Percentiles rank a stretch among this genome's conserved stretches.
These are phyloP conservation scores for Kurtzmaniella fragi DNA, from an alignment of 805 yeast species.

Conservation along the genomic window DNA sequence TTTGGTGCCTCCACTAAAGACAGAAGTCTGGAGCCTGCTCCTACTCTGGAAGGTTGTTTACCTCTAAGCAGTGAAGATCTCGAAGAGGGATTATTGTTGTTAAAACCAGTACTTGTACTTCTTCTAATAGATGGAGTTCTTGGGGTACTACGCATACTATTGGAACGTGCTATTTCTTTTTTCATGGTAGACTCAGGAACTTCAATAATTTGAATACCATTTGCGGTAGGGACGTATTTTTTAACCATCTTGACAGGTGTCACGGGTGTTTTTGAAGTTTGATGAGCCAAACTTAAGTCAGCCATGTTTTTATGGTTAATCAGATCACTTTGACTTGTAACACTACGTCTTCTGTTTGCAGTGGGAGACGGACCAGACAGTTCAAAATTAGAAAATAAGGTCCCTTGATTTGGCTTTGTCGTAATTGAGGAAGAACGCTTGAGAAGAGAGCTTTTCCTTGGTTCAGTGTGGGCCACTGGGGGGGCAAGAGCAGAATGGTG, in stretches of 20 bases:
- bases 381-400: not conserved
- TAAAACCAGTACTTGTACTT: constrained; percentile 6
- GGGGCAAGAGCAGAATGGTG: not conserved
- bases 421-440: constrained; percentile 6
- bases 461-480: not conserved
- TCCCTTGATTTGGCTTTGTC: constrained; percentile 8
- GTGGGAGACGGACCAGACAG: not conserved
- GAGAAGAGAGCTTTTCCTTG: constrained; percentile 1
- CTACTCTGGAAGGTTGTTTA: constrained; percentile 4
- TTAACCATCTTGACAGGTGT: constrained; percentile 45
- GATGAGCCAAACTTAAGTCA: constrained; percentile 29
- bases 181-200: constrained; percentile 49
- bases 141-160: constrained; percentile 25
- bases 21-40: constrained; percentile 10
- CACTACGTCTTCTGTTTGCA: constrained; percentile 1
- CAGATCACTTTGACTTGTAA: not conserved
- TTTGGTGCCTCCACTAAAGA: constrained; percentile 7
- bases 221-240: constrained; percentile 69
- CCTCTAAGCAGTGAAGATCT: constrained; percentile 21
- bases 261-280: constrained; percentile 1
- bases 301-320: constrained; percentile 28
- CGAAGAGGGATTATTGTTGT: constrained; percentile 8
- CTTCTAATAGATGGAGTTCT: constrained; percentile 14
- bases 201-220: constrained; percentile 64
- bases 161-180: constrained; percentile 34